A percentile compares a stretch with the other conserved stretches of the same genome.
phyloP scores from a whole-genome alignment of 2,329 filamentous ascomycete species.

The Boeremia exigua region DNA sequence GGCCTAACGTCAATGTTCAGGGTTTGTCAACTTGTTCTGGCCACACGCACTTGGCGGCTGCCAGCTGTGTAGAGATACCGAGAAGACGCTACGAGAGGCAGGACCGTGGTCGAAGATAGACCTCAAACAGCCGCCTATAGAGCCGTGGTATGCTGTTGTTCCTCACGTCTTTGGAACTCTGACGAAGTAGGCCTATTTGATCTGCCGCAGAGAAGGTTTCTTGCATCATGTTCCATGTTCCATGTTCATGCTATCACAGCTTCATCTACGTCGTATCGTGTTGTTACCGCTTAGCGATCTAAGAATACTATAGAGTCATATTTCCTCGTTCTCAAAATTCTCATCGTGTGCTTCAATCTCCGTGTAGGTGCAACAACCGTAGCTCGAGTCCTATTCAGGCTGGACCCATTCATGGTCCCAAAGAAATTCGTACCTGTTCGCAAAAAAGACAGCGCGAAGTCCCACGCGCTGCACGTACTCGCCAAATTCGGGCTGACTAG shows the following conservation, averaged over 20 bases:
- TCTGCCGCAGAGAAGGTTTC: neutral
- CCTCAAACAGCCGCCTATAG: constrained; percentile 20
- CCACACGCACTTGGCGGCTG: constrained; percentile 23
- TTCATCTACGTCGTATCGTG: no score
- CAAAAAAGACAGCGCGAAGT: neutral
- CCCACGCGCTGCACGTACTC: neutral
- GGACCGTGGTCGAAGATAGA: constrained; percentile 24
- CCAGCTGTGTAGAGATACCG: constrained; percentile 25
- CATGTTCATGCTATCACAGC: no score
- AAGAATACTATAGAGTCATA: no score
- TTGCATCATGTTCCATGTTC: neutral
- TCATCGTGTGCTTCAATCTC: no score
- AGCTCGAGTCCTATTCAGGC: neutral
- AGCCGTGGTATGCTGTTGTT: constrained; percentile 20
- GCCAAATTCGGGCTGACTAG: neutral
- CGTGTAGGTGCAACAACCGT: no score
- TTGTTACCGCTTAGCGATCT: no score
- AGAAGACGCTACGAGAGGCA: constrained; percentile 15
- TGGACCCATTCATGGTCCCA: neutral
- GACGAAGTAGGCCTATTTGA: constrained; percentile 16
- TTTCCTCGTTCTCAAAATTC: no score
- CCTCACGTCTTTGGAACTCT: constrained; percentile 23
- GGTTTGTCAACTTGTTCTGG: constrained; percentile 26
- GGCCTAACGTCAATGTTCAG: neutral
- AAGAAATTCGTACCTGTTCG: neutral